Base-by-base conservation (phyloP, 1,284 basidiomycete genomes). In the Sutorius eximius region DNA sequence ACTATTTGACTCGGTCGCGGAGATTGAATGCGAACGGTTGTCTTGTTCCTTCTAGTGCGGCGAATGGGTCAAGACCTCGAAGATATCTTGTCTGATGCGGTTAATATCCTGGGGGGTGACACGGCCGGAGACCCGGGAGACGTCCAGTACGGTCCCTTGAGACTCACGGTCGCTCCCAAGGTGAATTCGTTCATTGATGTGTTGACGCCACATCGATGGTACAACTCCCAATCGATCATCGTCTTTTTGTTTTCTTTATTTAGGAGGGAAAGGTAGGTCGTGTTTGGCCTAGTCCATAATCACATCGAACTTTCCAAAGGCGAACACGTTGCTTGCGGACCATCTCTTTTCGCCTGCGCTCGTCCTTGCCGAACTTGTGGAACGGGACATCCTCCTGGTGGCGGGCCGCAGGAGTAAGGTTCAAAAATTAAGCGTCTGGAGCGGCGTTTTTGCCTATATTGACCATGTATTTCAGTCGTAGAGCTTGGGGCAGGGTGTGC, bases 301-400 rank as follows among this genome's bases (percentile, higher is more conserved):
- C 29, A 44, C n/a, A 18, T 37, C n/a, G 30, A 55, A 55, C 49
- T 58, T 52, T 54, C 40, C 29, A 65, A 64, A 87, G 85, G 83
- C 85, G 18, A 86, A 82, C 59, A 87, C 83, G 12, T 75, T 88
- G 16, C 74, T 89, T 15, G 87, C 85, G 49, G 86, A 89, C 68
- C 85, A 86, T 57, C 73, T 88, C 1, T 89, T 87, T 65, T 88
- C 84, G 42, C 86, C 85, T 12, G 80, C 82, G 3, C 72, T 89
- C 7, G 78, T 85, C 52, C 75, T 89, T 20, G 82, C 84, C 2
- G 85, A 89, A 64, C 73, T 77, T 24, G 81, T 89, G 9, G 84
- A 90, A 66, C 68, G 77, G 49, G 75, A 77, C 1, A 61, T 81
- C 6, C 67, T 89, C 11, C 62, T 56, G 7, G 51, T 69, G 5